Conservation (phyloP, 1,284 basidiomycete genomes). For the Trametes polyzona region DNA sequence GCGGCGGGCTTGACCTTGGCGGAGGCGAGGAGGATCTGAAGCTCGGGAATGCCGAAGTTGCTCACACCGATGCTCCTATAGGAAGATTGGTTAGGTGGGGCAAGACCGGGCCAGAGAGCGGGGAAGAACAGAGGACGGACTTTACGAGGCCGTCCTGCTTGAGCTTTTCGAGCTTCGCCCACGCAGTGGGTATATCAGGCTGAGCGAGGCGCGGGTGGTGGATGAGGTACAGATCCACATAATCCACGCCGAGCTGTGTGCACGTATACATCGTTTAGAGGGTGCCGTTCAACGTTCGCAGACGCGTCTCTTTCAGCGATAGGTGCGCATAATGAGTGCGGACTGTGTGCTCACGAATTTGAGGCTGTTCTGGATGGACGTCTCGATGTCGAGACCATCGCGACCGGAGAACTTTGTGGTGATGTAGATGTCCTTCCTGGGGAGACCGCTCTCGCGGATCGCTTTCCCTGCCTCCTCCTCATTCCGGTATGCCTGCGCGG, state of each 20-base stretch:
- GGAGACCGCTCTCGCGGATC: constrained; percentile 41
- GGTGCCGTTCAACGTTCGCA: not conserved
- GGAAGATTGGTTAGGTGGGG: not conserved
- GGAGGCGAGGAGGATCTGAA: constrained; percentile 59
- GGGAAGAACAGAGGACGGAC: constrained; percentile 43
- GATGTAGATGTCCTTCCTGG: constrained; percentile 40
- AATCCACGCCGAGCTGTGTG: constrained; percentile 62
- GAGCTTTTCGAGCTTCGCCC: constrained; percentile 71
- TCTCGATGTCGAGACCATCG: constrained; percentile 42
- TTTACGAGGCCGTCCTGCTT: constrained; percentile 64
- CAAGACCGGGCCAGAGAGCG: not conserved
- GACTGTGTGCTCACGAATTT: constrained; percentile 27
- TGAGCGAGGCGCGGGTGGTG: constrained; percentile 53
- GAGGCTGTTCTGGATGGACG: constrained; percentile 38
- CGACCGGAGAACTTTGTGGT: constrained; percentile 61
- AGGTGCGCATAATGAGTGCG: not conserved
- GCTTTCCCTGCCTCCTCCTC: constrained; percentile 45
- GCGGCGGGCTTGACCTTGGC: constrained; percentile 71
- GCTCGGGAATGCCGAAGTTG: constrained; percentile 67
- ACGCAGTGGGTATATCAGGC: constrained; percentile 55
- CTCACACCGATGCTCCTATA: constrained; percentile 80
- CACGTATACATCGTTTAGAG: not conserved
- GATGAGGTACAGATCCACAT: constrained; percentile 76
- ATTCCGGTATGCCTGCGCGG: constrained; percentile 42
- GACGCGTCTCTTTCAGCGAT: no score